Base-by-base conservation (phyloP, 1,284 basidiomycete genomes). In the Rhodotorula sp. region DNA sequence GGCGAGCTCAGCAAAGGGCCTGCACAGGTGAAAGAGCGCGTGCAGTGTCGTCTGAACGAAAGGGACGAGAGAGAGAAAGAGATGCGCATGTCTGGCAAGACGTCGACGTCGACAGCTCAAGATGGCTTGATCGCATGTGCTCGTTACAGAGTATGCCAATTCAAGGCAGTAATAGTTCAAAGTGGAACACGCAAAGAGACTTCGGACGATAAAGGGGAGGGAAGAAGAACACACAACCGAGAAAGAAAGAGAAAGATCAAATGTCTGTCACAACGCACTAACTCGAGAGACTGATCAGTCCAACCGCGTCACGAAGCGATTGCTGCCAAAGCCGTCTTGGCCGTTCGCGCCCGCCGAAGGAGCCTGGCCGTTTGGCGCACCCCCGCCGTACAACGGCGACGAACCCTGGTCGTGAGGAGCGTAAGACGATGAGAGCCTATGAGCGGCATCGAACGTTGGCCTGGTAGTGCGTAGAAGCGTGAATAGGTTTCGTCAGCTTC, bases 231-330 rank as follows among this genome's bases (percentile, higher is more conserved):
- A 38, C 12, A 26, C n/a, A 1, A 18, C 8, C 28, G 31, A 49
- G 23, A 6, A 15, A 23, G 28, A 15, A 61, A 50, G 14, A 15
- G 47, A 26, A 19, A 31, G 34, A 34, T 34, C 16, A 18, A 26
- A 45, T 14, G 45, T 49, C 28, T 26, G 45, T 48, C 16, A 48
- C 14, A 47, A 23, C 38, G n/a, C n/a, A 60, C 5, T 45, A 18
- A 28, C 26, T 34, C n/a, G n/a, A n/a, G n/a, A n/a, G n/a, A n/a
- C n/a, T n/a, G n/a, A n/a, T 67, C 49, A 74, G 55, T 74, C 72
- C 43, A 74, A 62, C 34, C 72, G 61, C 31, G 72, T 74, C 14
- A 74, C 72, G 28, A 69, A 74, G 8, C 64, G 61, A 45, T 64
- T 55, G 49, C 57, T 49, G 4, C 64, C 67, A 15, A 74, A 74